These are phyloP conservation scores for Nakaseomyces delphensis DNA, from an alignment of 1,139 yeast genomes.

Conservation along the genomic window DNA sequence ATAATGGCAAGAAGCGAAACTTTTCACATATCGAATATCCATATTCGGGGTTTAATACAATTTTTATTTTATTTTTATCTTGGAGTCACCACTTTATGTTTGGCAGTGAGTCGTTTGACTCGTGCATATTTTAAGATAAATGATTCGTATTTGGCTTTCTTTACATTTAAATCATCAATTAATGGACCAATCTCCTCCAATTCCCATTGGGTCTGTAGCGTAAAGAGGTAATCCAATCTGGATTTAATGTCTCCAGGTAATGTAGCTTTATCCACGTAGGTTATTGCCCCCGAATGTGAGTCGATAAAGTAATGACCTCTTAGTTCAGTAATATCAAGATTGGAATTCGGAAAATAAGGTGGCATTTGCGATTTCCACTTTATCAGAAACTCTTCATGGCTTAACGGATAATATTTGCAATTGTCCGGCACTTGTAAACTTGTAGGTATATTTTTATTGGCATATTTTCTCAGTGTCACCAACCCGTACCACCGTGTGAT, in stretches of 20 bases:
- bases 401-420: conserved; percentile 9
- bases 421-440: too few relatives aligned
- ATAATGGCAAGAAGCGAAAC: too few relatives aligned
- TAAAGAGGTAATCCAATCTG: conserved; percentile 56
- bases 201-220: conserved; percentile 57
- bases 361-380: conserved; percentile 64
- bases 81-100: conserved; percentile 33
- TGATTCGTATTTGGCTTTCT: conserved; percentile 54
- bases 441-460: conserved; percentile 13
- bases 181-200: conserved; percentile 66
- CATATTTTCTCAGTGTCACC: conserved; percentile 39
- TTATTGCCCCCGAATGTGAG: conserved; percentile 37
- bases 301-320: conserved; percentile 47
- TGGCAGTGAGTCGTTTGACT: conserved; percentile 47
- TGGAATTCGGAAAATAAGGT: conserved; percentile 44
- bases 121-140: conserved; percentile 70
- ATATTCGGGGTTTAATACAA: too few relatives aligned
- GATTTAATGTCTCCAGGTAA: conserved; percentile 45
- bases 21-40: too few relatives aligned
- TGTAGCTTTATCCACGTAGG: conserved; percentile 41
- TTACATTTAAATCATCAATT: conserved; percentile 46
- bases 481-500: conserved; percentile 57
- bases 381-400: conserved; percentile 42
- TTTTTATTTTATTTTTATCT: neutral
- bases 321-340: conserved; percentile 45